These are phyloP conservation scores for Apiospora rasikravindrae DNA, from an alignment of 2,329 filamentous ascomycete genomes.

Conservation along the genomic window DNA sequence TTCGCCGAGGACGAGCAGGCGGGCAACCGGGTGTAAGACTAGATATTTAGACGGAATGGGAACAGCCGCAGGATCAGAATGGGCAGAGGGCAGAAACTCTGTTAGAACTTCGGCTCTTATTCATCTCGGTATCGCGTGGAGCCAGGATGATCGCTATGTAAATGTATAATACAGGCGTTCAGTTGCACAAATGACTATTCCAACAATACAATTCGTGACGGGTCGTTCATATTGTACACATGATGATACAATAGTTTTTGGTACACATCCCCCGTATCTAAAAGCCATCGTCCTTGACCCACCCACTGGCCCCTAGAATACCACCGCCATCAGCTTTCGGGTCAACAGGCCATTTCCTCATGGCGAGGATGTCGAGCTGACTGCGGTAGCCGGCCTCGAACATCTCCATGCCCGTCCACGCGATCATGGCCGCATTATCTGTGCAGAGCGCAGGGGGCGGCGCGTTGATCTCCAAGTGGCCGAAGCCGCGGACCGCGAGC, in stretches of 20 bases:
- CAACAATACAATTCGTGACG: background rate
- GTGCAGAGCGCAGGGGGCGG: constrained; percentile 84
- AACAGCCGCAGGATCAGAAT: background rate
- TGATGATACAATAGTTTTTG: background rate
- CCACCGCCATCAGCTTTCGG: constrained; percentile 64
- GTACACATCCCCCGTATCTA: background rate
- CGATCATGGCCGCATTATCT: constrained; percentile 98
- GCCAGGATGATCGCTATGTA: constrained; percentile 25
- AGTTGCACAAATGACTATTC: constrained; percentile 5
- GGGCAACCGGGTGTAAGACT: constrained; percentile 22
- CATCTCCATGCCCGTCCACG: constrained; percentile 94
- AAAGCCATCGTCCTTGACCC: constrained; percentile 39
- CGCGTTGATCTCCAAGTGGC: constrained; percentile 66
- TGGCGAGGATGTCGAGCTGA: constrained; percentile 61
- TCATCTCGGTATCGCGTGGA: constrained; percentile 26
- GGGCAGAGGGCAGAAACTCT: constrained; percentile 24
- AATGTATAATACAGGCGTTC: constrained; percentile 32
- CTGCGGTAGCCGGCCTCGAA: constrained; percentile 76
- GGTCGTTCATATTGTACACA: constrained; percentile 8
- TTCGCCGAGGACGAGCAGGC: constrained; percentile 50
- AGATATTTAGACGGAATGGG: background rate
- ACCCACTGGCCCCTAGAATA: constrained; percentile 53
- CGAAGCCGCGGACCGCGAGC: constrained; percentile 70
- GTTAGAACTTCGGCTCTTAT: constrained; percentile 29
- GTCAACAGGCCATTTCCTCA: constrained; percentile 79